Evolutionary conservation across 140 eudicot genomes (phyloP).

Genomic region (Stevia rebaudiana): DNA sequence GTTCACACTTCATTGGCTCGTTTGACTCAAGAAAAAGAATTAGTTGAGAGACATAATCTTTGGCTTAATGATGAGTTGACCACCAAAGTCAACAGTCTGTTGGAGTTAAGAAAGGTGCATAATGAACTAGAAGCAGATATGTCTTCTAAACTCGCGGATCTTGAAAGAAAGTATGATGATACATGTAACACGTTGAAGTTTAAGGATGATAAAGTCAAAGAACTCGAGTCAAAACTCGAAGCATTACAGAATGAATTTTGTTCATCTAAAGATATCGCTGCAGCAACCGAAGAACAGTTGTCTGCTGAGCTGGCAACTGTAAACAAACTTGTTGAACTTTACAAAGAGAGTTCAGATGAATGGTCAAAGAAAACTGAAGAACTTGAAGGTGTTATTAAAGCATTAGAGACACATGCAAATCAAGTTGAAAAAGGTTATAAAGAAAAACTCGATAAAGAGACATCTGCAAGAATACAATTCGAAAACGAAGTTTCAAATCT

Average conservation of each 20-base stretch:
- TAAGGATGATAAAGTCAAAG: slow-evolving; percentile 59
- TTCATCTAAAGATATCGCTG: slow-evolving; percentile 62
- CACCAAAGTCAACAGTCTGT: slow-evolving; percentile 49
- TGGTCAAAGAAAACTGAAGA: slow-evolving; percentile 97
- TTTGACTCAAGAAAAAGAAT: slow-evolving; percentile 77
- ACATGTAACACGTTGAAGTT: slow-evolving; percentile 48
- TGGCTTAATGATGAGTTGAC: slow-evolving; percentile 96
- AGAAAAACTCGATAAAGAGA: slow-evolving; percentile 70
- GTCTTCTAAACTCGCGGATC: slow-evolving; percentile 71
- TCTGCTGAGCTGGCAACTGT: slow-evolving; percentile 76
- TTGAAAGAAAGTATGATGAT: slow-evolving; percentile 54
- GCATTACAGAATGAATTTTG: slow-evolving; percentile 63
- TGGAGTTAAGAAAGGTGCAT: slow-evolving; percentile 59
- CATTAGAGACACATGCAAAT: slow-evolving; percentile 72
- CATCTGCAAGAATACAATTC: slow-evolving; percentile 41
- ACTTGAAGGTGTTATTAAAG: slow-evolving; percentile 92
- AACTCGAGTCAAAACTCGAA: slow-evolving; percentile 62
- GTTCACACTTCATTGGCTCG: slow-evolving; percentile 45
- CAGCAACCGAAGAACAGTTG: slow-evolving; percentile 60
- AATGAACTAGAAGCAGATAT: slow-evolving; percentile 81
- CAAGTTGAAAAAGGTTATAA: slow-evolving; percentile 81
- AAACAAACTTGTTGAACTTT: slow-evolving; percentile 73
- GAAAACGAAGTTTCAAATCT: slow-evolving; percentile 50
- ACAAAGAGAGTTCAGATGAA: slow-evolving; percentile 88
- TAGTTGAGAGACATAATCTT: slow-evolving; percentile 76